Percentiles rank a stretch among this genome's conserved stretches.
phyloP scores from a whole-genome alignment of 2,329 filamentous ascomycete genomes.

The Colletotrichum caudatum region DNA sequence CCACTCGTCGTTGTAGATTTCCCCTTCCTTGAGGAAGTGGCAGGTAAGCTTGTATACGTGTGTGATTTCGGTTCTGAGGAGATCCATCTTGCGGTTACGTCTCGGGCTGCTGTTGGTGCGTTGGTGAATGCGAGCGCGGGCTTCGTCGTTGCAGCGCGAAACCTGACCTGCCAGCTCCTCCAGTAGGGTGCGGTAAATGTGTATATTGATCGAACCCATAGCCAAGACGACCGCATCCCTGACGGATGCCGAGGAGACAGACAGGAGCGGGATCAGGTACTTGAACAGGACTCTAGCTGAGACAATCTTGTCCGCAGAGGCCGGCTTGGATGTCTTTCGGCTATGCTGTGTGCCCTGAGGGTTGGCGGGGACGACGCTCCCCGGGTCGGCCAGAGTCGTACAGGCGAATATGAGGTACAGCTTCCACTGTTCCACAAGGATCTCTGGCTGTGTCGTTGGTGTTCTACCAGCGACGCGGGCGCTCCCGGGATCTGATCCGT shows the following conservation, averaged over 20 bases:
- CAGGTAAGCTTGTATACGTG: slow-evolving; percentile 96
- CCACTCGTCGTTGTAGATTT: slow-evolving; percentile 89
- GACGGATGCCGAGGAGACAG: slow-evolving; percentile 82
- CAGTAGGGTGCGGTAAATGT: slow-evolving; percentile 89
- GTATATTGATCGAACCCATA: slow-evolving; percentile 93
- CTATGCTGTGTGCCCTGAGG: slow-evolving; percentile 76
- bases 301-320: slow-evolving; percentile 80
- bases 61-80: slow-evolving; percentile 92
- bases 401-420: slow-evolving; percentile 97
- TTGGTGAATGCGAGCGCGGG: slow-evolving; percentile 87
- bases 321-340: slow-evolving; percentile 82
- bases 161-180: slow-evolving; percentile 92
- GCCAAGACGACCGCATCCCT: slow-evolving; percentile 91
- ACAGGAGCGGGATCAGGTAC: slow-evolving; percentile 88
- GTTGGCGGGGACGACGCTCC: slow-evolving; percentile 69
- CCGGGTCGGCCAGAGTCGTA: slow-evolving; percentile 89
- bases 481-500: slow-evolving; percentile 71
- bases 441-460: slow-evolving; percentile 81
- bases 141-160: slow-evolving; percentile 87
- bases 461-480: slow-evolving; percentile 64
- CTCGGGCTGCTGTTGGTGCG: slow-evolving; percentile 85
- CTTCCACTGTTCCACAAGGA: slow-evolving; percentile 97
- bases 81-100: slow-evolving; percentile 85
- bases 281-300: slow-evolving; percentile 92
- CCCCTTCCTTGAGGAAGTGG: slow-evolving; percentile 83